These are phyloP conservation scores for Vachellia collinsii DNA, from an alignment of 306 rosid species.

Conservation along the genomic window DNA sequence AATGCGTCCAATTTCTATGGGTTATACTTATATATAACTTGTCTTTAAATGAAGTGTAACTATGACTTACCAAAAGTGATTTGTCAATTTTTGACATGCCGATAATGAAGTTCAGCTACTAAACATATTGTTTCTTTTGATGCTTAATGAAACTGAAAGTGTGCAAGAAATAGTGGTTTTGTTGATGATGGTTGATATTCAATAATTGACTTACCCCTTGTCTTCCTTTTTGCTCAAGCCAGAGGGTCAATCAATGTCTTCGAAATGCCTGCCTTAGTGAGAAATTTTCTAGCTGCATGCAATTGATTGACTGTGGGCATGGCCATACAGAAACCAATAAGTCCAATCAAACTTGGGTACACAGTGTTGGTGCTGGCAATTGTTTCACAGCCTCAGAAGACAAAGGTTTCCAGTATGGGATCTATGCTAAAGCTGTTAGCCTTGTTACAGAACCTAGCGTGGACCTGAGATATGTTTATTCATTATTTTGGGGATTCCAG, in stretches of 20 bases:
- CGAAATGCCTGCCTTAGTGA: constrained; percentile 50
- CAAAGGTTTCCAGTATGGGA: constrained; percentile 55
- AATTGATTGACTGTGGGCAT: constrained; percentile 70
- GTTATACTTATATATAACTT: neutral
- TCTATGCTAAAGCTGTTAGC: constrained; percentile 57
- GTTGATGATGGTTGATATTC: constrained; percentile 18
- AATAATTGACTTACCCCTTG: constrained; percentile 22
- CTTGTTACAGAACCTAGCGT: constrained; percentile 51
- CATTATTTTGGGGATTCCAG: constrained; percentile 95
- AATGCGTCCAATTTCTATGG: constrained; percentile 17
- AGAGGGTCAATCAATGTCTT: constrained; percentile 90
- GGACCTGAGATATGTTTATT: constrained; percentile 62
- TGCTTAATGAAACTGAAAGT: neutral
- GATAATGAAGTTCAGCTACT: constrained; percentile 13
- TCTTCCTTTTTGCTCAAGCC: constrained; percentile 32
- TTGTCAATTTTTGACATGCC: neutral
- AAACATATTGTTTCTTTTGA: neutral
- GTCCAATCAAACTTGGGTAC: constrained; percentile 17
- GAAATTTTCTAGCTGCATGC: constrained; percentile 27
- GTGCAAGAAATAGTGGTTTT: neutral
- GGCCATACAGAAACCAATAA: neutral
- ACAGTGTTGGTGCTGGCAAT: constrained; percentile 10
- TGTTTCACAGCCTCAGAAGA: constrained; percentile 40
- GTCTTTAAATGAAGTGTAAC: neutral
- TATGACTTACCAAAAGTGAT: neutral